A percentile compares a stretch with the other conserved stretches of the same genome.
These are phyloP conservation scores for Meyerozyma guilliermondii DNA, from an alignment of 1,139 yeast genomes.

Conservation along the genomic window DNA sequence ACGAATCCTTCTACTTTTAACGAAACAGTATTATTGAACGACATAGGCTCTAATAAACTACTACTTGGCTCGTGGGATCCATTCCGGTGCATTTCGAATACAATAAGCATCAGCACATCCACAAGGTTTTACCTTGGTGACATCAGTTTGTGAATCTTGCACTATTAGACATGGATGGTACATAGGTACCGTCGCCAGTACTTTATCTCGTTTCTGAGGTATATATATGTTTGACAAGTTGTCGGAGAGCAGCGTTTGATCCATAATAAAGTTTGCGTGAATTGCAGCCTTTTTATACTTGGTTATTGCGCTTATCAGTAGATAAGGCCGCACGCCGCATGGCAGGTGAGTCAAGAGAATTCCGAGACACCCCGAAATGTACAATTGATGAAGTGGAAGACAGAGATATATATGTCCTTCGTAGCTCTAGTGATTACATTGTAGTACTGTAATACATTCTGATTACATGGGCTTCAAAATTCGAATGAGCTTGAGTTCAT, in stretches of 20 bases:
- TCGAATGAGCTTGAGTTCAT: no score
- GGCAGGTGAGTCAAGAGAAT: neutral
- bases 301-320: neutral
- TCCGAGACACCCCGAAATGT: no score
- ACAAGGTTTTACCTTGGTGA: slow-evolving; percentile 32
- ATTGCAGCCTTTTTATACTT: neutral
- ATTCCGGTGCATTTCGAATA: slow-evolving; percentile 36
- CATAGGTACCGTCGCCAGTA: slow-evolving; percentile 22
- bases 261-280: neutral
- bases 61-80: slow-evolving; percentile 32
- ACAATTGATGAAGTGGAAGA: no score
- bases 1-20: neutral
- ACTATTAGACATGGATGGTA: slow-evolving; percentile 44
- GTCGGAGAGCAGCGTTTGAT: neutral
- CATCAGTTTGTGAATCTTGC: slow-evolving; percentile 40
- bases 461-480: no score
- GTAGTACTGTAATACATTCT: no score
- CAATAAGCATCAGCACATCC: slow-evolving; percentile 44
- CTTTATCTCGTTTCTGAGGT: neutral
- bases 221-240: neutral
- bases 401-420: no score
- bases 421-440: no score
- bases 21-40: neutral
- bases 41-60: neutral
- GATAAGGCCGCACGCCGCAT: neutral